Conservation (phyloP, 2,329 filamentous ascomycete genomes). For the Metarhizium robertsii region DNA sequence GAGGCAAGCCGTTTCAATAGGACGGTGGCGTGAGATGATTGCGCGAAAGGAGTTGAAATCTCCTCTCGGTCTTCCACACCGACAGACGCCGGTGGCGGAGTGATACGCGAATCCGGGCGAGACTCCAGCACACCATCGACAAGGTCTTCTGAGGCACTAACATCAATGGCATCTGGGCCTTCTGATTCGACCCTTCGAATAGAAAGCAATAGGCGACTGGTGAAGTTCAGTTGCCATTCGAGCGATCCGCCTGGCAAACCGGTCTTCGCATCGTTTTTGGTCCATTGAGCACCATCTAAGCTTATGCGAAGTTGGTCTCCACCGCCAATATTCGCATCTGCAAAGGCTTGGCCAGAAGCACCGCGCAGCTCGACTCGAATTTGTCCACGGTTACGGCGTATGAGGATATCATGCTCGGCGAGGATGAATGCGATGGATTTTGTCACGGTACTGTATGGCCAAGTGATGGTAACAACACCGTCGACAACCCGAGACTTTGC, state of each 20-base stretch:
- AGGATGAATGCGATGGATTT: constrained; percentile 69
- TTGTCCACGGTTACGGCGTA: constrained; percentile 69
- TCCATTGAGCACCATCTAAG: constrained; percentile 61
- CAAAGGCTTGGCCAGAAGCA: constrained; percentile 58
- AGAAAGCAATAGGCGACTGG: constrained; percentile 37
- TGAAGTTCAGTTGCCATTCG: constrained; percentile 51
- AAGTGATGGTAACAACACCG: constrained; percentile 74
- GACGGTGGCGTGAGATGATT: constrained; percentile 5
- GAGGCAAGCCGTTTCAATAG: constrained; percentile 26
- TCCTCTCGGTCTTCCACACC: background rate
- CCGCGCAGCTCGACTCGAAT: constrained; percentile 69
- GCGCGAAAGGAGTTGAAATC: constrained; percentile 5
- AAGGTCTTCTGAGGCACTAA: constrained; percentile 29
- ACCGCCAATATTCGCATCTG: constrained; percentile 59
- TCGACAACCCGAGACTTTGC: constrained; percentile 40
- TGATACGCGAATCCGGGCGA: background rate
- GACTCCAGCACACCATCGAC: constrained; percentile 6
- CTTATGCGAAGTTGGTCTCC: constrained; percentile 66
- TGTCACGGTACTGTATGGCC: constrained; percentile 79
- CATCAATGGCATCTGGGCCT: constrained; percentile 38
- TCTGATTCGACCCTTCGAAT: constrained; percentile 32
- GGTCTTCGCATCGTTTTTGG: constrained; percentile 38
- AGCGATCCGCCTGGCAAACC: constrained; percentile 41
- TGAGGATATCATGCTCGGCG: constrained; percentile 73
- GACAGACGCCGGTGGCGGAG: background rate